phyloP scores from a whole-genome alignment of 768 basidiomycete genomes.

The Phallus indusiatus region DNA sequence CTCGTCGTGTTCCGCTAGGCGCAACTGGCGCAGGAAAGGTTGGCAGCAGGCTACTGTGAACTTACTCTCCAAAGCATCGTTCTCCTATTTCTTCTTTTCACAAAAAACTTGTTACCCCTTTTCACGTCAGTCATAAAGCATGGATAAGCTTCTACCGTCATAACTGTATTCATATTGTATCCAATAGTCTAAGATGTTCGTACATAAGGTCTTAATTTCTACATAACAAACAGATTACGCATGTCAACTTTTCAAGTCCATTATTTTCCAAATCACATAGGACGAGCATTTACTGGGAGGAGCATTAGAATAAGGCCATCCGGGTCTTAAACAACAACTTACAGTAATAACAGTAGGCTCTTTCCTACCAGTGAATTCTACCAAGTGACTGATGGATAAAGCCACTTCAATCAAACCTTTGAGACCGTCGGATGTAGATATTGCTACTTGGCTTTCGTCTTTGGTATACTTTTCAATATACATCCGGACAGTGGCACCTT shows the following conservation, averaged over 20 bases:
- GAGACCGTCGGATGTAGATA: conserved; percentile 73
- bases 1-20: conserved; percentile 57
- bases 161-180: too few species aligned
- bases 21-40: conserved; percentile 45
- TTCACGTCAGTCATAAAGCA: too few species aligned
- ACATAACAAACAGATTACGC: too few species aligned
- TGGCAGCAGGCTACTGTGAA: neutral
- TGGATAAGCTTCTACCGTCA: too few species aligned
- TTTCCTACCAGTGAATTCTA: conserved; percentile 76
- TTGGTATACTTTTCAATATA: conserved; percentile 88
- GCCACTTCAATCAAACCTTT: conserved; percentile 96
- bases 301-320: neutral
- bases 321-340: conserved; percentile 21
- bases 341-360: conserved; percentile 96
- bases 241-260: too few species aligned
- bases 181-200: too few species aligned
- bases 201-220: too few species aligned
- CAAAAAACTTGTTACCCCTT: too few species aligned
- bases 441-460: conserved; percentile 35
- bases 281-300: neutral
- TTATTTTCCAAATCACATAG: too few species aligned
- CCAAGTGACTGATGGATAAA: conserved; percentile 72
- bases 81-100: neutral
- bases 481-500: conserved; percentile 92
- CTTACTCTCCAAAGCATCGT: neutral